A percentile compares a stretch with the other conserved stretches of the same genome.
These are phyloP conservation scores for Pharnaceum exiguum DNA, from an alignment of 148 eudicot genomes.

Conservation along the genomic window DNA sequence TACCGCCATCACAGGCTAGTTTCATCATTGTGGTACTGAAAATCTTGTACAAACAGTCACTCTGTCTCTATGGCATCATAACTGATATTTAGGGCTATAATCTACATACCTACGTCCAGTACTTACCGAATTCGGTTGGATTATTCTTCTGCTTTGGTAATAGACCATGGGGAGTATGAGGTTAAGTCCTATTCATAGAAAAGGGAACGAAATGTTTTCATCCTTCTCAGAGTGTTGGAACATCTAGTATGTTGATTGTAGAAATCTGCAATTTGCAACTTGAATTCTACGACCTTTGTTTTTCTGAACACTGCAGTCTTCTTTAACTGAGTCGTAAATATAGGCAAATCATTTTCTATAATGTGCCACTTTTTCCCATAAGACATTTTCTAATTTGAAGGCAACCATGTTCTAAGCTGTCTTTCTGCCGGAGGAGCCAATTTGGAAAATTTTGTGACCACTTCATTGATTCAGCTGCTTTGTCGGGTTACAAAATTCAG, in stretches of 20 bases:
- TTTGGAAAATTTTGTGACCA: constrained; percentile 73
- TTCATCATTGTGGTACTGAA: too few relatives aligned
- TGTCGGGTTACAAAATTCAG: constrained; percentile 83
- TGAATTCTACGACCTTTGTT: background rate
- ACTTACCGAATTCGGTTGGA: too few relatives aligned
- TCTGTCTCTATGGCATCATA: too few relatives aligned
- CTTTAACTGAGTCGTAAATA: background rate
- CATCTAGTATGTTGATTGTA: background rate
- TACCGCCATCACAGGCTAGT: too few relatives aligned
- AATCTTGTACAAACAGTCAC: too few relatives aligned
- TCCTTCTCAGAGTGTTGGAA: background rate
- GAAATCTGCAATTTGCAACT: background rate
- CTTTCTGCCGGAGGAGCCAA: constrained; percentile 86
- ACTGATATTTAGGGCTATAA: too few relatives aligned
- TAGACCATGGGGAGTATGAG: background rate
- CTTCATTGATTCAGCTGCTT: constrained; percentile 73
- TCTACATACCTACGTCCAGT: too few relatives aligned
- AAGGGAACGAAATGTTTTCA: background rate
- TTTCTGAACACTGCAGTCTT: background rate
- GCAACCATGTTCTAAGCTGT: constrained; percentile 72
- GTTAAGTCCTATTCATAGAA: background rate
- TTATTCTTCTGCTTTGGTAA: too few relatives aligned
- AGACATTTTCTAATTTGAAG: constrained; percentile 60
- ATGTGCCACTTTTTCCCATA: background rate
- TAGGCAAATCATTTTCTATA: background rate